A percentile compares a stretch with the other conserved stretches of the same genome.
These are phyloP conservation scores for Candida palmyrensis DNA, from an alignment of 805 yeast species.

Conservation along the genomic window DNA sequence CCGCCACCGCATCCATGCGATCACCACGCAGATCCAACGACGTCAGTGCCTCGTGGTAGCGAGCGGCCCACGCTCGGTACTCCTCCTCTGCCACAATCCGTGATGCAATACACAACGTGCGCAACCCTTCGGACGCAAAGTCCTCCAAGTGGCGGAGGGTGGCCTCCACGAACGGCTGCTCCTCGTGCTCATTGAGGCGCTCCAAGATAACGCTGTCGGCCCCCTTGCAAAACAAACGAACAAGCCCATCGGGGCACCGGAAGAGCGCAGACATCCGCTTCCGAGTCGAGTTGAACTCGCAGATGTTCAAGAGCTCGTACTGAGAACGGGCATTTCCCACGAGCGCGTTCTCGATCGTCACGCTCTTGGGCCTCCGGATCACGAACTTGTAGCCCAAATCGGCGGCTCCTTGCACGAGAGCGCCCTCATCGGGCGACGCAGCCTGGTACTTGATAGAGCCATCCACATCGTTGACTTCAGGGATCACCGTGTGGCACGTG, in stretches of 20 bases:
- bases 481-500: conserved; percentile 96
- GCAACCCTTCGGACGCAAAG: conserved; percentile 91
- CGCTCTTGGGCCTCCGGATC: conserved; percentile 79
- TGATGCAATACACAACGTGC: conserved; percentile 90
- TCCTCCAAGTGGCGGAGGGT: conserved; percentile 89
- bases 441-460: conserved; percentile 90
- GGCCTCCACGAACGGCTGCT: conserved; percentile 74
- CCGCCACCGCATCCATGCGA: conserved; percentile 84
- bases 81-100: conserved; percentile 77
- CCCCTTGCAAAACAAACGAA: conserved; percentile 88
- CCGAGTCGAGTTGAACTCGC: conserved; percentile 96
- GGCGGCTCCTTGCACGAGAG: conserved; percentile 95
- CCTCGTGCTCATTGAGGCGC: conserved; percentile 56
- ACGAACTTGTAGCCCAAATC: conserved; percentile 77
- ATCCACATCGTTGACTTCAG: conserved; percentile 59
- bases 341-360: conserved; percentile 52
- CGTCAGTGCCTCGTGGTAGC: conserved; percentile 77
- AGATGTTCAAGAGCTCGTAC: conserved; percentile 80
- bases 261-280: conserved; percentile 96
- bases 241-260: conserved; percentile 89
- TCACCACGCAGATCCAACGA: conserved; percentile 70
- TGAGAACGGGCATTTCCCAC: conserved; percentile 44
- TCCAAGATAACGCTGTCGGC: conserved; percentile 96
- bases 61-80: conserved; percentile 61
- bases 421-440: conserved; percentile 99